Base-by-base conservation (phyloP, 257 asterid species). In the Solanum phureja region DNA sequence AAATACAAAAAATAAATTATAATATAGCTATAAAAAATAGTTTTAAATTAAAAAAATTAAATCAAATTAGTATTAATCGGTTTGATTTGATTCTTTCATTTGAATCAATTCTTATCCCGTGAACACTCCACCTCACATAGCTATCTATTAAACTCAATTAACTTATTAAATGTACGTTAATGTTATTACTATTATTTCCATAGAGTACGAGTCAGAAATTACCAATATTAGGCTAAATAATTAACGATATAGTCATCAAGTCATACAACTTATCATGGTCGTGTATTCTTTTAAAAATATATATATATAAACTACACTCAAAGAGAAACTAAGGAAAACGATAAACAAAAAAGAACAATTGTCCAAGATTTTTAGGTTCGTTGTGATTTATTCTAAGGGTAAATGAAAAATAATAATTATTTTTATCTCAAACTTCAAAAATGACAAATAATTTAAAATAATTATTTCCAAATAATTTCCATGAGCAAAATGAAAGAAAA, bases 401-500 rank as follows among this genome's bases (percentile, higher is more conserved):
- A 52, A 52, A 52, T 52, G 60, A 52, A 16, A 16, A 52, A 16
- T 52, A 52, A 16, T 16, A 0, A 16, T 52, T 52, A 5, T 16
- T 14, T 52, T 16, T 2, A 49, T 44, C 23, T 2, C 62, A 52
- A 52, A 18, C 9, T 52, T 52, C 9, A 16, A 7, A 18, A 56
- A 56, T 56, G 64, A 56, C n/a, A 56, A 56, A 56, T 56, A 18
- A 56, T 56, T 18, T 18, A 6, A 56, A 18, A 19, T 56, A 56
- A 56, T 6, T 18, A 56, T 56, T 6, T 18, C 1, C 3, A 52
- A 52, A 56, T 2, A 83, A 23, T 88, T 38, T 66, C 44, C 49
- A 83, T 90, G 92, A 89, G 46, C 14, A 12, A 31, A 35, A 35
- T 64, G 16, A 62, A 62, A 84, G 3, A 85, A 86, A 82, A 95